Evolutionary conservation across 768 basidiomycete genomes (phyloP).

Genomic region (Phanerodontia chrysosporium): DNA sequence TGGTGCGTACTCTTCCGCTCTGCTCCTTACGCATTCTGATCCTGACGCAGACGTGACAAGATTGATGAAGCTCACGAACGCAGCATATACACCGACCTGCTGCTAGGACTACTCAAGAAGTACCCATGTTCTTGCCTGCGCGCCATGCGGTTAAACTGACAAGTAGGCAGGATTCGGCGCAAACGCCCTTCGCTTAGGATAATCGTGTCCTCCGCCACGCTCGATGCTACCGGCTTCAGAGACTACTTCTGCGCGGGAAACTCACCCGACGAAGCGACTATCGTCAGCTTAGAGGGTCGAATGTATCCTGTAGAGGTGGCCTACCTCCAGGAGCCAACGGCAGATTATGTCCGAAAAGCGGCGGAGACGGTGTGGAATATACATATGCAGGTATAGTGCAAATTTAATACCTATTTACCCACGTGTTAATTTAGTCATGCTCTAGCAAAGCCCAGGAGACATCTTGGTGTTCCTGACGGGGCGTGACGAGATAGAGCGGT

Average conservation of each 20-base stretch:
- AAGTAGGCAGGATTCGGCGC: conserved; percentile 80
- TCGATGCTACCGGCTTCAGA: conserved; percentile 85
- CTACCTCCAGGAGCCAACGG: conserved; percentile 71
- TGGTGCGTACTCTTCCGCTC: conserved; percentile 50
- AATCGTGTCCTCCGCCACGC: conserved; percentile 93
- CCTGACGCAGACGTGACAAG: conserved; percentile 36
- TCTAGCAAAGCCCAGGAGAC: conserved; percentile 79
- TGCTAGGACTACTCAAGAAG: conserved; percentile 94
- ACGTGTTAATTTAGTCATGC: too few relatives aligned
- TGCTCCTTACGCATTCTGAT: conserved; percentile 12
- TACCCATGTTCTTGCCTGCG: conserved; percentile 28
- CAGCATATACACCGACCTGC: conserved; percentile 90
- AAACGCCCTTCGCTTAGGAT: conserved; percentile 88
- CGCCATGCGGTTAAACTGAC: conserved; percentile 1
- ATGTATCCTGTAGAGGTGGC: conserved; percentile 95
- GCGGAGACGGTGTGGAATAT: conserved; percentile 84
- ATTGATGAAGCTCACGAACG: conserved; percentile 98
- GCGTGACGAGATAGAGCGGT: conserved; percentile 92
- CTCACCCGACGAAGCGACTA: conserved; percentile 65
- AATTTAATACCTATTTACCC: background rate
- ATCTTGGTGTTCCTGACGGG: conserved; percentile 93
- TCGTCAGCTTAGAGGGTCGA: conserved; percentile 89
- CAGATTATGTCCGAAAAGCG: conserved; percentile 80
- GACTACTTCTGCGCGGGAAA: conserved; percentile 79
- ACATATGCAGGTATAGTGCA: conserved; percentile 57